These are phyloP conservation scores for Colletotrichum spinosum DNA, from an alignment of 2,329 filamentous ascomycete species.

Conservation along the genomic window DNA sequence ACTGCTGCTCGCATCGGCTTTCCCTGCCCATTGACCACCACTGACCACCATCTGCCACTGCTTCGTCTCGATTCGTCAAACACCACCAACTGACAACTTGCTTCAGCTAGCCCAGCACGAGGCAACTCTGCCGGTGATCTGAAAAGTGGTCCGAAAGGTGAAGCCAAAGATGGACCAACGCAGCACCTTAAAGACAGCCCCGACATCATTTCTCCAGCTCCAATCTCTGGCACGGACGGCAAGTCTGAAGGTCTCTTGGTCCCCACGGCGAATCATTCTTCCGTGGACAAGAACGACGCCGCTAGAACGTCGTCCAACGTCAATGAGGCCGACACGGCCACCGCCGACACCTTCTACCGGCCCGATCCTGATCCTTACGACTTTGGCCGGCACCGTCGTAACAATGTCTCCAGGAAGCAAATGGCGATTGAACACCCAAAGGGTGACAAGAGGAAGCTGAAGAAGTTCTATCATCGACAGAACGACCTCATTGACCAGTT, in stretches of 20 bases:
- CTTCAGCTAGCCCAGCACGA: slow-evolving; percentile 18
- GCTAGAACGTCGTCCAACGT: slow-evolving; percentile 14
- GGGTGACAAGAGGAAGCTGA: slow-evolving; percentile 55
- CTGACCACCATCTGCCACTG: slow-evolving; percentile 26
- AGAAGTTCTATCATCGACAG: slow-evolving; percentile 60
- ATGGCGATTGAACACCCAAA: slow-evolving; percentile 61
- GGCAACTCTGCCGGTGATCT: slow-evolving; percentile 25
- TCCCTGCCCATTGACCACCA: slow-evolving; percentile 26
- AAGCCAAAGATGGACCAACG: slow-evolving; percentile 15
- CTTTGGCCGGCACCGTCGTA: slow-evolving; percentile 54
- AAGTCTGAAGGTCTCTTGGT: slow-evolving; percentile 13
- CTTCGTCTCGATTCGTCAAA: slow-evolving; percentile 19
- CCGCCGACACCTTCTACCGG: slow-evolving; percentile 32
- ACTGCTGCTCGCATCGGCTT: slow-evolving; percentile 32
- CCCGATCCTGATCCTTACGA: slow-evolving; percentile 55
- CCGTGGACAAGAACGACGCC: slow-evolving; percentile 10
- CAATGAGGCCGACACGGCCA: slow-evolving; percentile 20
- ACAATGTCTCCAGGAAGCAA: slow-evolving; percentile 54
- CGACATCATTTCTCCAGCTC: slow-evolving; percentile 23
- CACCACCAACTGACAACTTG: slow-evolving; percentile 21
- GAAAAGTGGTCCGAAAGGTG: slow-evolving; percentile 18
- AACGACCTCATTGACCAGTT: slow-evolving; percentile 64
- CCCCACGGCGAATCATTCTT: slow-evolving; percentile 9
- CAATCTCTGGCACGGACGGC: slow-evolving; percentile 25
- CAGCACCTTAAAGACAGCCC: slow-evolving; percentile 12